Percentiles rank a stretch among this genome's conserved stretches.
Conservation (phyloP, 2,329 filamentous ascomycete genomes). For the Aspergillus tubingensis region DNA sequence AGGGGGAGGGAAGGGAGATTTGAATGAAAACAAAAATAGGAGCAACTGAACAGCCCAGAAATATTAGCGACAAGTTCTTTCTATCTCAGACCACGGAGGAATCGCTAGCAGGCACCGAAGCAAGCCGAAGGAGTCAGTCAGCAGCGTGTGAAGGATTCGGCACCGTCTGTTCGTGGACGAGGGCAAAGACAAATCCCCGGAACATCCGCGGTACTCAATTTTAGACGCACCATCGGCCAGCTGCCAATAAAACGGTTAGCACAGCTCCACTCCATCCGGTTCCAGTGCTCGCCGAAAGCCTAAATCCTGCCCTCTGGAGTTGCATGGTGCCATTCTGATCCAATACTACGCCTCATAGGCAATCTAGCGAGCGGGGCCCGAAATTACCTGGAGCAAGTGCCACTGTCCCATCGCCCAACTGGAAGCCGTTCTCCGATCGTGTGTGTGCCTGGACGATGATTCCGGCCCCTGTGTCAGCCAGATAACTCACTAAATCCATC, state of each 20-base stretch:
- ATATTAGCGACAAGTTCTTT: background rate
- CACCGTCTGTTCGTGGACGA: background rate
- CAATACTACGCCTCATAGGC: background rate
- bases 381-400: background rate
- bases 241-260: background rate
- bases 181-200: background rate
- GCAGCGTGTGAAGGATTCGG: background rate
- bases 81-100: background rate
- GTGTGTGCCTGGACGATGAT: background rate
- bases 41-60: background rate
- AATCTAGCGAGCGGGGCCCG: background rate
- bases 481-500: background rate
- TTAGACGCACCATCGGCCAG: background rate
- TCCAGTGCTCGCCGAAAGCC: background rate
- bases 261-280: background rate
- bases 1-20: background rate
- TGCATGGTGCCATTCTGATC: background rate
- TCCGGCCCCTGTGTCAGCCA: background rate
- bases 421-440: background rate
- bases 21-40: background rate
- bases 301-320: background rate
- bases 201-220: background rate
- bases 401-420: background rate
- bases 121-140: no score
- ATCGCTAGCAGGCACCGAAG: background rate